Percentiles rank a stretch among this genome's conserved stretches.
phyloP scores from a whole-genome alignment of 78 protist genomes.

The Reticulomyxa filosa region DNA sequence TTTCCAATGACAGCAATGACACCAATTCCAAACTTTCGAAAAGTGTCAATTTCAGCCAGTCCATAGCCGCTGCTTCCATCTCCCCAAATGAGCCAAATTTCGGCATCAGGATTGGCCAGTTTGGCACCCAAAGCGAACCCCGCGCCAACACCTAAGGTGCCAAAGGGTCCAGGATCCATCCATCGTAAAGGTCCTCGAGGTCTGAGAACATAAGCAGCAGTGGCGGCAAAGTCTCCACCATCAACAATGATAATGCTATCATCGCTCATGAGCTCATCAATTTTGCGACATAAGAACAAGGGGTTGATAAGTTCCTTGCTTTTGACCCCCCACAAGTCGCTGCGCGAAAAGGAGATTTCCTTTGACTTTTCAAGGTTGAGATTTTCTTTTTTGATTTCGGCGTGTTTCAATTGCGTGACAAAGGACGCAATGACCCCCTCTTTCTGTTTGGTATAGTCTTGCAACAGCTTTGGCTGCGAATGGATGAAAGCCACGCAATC shows the following conservation, averaged over 20 bases:
- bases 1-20: constrained; percentile 42
- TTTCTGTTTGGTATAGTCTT: too few species aligned
- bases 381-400: too few species aligned
- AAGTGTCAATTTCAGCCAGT: constrained; percentile 44
- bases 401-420: too few species aligned
- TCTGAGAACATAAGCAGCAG: constrained; percentile 33
- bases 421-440: too few species aligned
- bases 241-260: constrained; percentile 35
- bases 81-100: constrained; percentile 45
- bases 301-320: constrained; percentile 20
- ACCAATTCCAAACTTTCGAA: constrained; percentile 25
- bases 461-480: too few species aligned
- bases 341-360: too few species aligned
- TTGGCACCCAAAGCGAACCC: constrained; percentile 56
- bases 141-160: constrained; percentile 54
- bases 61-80: constrained; percentile 52
- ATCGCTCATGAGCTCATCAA: constrained; percentile 11
- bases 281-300: constrained; percentile 8
- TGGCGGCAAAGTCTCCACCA: constrained; percentile 58
- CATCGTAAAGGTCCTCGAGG: constrained; percentile 47
- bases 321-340: not conserved
- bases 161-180: constrained; percentile 39
- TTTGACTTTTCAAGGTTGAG: too few species aligned
- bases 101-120: constrained; percentile 1
- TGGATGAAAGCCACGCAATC: too few species aligned